Evolutionary conservation across 2,329 filamentous ascomycete species (phyloP), one percentile per base, ranked within the genome.

Genomic region (Ceratocystis diversiconidia): DNA sequence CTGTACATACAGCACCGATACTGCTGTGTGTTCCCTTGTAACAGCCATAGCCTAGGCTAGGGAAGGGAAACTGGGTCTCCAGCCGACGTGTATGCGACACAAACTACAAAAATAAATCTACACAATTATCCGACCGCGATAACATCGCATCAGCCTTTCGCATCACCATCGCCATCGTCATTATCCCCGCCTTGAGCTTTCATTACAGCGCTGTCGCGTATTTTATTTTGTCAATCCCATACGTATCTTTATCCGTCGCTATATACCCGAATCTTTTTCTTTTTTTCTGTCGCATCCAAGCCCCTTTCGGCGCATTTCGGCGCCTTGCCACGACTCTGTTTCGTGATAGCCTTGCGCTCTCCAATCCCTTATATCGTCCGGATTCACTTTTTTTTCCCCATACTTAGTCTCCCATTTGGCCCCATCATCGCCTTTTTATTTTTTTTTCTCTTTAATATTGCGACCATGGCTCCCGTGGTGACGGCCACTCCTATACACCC

Each of bases 401-500:
- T 62, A 17, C n/a, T 61, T 62, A 5, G n/a, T 25, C 60, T 28
- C 4, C 43, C 30, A 19, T 22, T 5, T 28, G 5, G 12, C 25
- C 8, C 17, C 46, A 19, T 17, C 28, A n/a, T 59, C 28, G 28
- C 17, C 52, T 36, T 32, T 62, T 59, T 32, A 32, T 12, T 36
- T 36, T 8, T 32, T 36, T 36, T 3, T 3, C 32, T 36, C 3
- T 15, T 36, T 28, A 32, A 28, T 52, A 30, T 65, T 36, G 50
- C 55, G 22, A 57, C 72, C 69, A 85, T 85, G 82, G 80, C 81
- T 73, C 80, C 82, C 68, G 78, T 81, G 71, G 79, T 80, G 72
- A 78, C 80, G 67, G 76, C 78, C 66, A 78, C 80, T 68, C 76
- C 78, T 65, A 70, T 72, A 63, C 76, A 76, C 70, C 76, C 77